These are phyloP conservation scores for Penicillium olsonii DNA, from an alignment of 2,329 filamentous ascomycete species.

Conservation along the genomic window DNA sequence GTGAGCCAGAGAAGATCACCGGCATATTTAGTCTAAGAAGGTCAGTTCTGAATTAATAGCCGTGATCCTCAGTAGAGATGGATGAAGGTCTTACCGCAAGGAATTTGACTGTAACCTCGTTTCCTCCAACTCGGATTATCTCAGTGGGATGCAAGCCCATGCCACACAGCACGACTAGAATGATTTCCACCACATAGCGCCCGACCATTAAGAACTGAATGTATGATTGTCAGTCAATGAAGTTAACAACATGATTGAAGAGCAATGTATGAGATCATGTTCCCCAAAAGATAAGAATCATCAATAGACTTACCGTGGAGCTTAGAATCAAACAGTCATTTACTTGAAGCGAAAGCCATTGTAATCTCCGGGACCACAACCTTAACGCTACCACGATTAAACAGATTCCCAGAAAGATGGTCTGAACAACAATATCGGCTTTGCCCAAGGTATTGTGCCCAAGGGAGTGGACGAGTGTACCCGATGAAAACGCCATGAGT, in stretches of 20 bases:
- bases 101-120: slow-evolving; percentile 11
- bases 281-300: background rate
- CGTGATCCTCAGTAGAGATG: background rate
- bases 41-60: background rate
- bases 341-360: slow-evolving; percentile 8
- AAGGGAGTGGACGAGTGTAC: slow-evolving; percentile 15
- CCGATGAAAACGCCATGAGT: slow-evolving; percentile 13
- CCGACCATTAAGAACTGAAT: slow-evolving; percentile 17
- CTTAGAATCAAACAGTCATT: slow-evolving; percentile 22
- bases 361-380: slow-evolving; percentile 20
- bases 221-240: background rate
- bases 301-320: slow-evolving; percentile 12
- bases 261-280: background rate
- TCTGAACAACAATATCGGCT: slow-evolving; percentile 21
- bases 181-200: slow-evolving; percentile 22
- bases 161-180: slow-evolving; percentile 19
- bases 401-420: slow-evolving; percentile 13
- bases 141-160: slow-evolving; percentile 20
- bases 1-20: slow-evolving; percentile 23
- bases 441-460: slow-evolving; percentile 23
- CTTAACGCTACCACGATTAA: slow-evolving; percentile 17
- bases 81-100: slow-evolving; percentile 12
- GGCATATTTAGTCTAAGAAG: slow-evolving; percentile 17
- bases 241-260: background rate
- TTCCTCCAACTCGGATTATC: slow-evolving; percentile 10